phyloP scores from a whole-genome alignment of 352 stramenopile genomes.

The Pythium aquatile region DNA sequence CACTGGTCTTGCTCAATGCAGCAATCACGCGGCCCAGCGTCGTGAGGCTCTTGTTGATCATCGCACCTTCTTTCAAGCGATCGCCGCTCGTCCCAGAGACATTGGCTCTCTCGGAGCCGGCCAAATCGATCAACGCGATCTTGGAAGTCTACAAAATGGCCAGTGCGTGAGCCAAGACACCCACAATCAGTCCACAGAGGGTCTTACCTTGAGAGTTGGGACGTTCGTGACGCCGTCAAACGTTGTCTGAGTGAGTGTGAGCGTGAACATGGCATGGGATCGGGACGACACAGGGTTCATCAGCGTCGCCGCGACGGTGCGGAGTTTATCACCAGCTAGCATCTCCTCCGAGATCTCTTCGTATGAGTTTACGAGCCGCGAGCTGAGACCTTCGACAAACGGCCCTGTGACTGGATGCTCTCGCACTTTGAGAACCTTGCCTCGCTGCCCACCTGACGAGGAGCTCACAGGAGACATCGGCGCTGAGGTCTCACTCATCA shows the following conservation, averaged over 20 bases:
- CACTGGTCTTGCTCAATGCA: constrained; percentile 63
- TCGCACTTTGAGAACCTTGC: constrained; percentile 59
- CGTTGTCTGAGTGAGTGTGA: constrained; percentile 87
- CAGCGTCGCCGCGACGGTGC: constrained; percentile 92
- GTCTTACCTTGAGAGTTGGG: constrained; percentile 59
- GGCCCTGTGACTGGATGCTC: constrained; percentile 82
- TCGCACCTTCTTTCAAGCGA: constrained; percentile 88
- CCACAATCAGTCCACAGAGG: not conserved
- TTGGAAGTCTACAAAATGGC: constrained; percentile 58
- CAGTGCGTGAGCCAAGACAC: not conserved
- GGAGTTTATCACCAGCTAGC: constrained; percentile 91
- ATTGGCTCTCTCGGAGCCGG: constrained; percentile 78
- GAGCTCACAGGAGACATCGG: constrained; percentile 10
- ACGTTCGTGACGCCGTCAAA: constrained; percentile 60
- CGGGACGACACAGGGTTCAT: constrained; percentile 97
- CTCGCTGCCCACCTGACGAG: not conserved
- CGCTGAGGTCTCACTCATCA: not conserved
- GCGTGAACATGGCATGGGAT: constrained; percentile 97
- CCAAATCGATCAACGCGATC: constrained; percentile 85
- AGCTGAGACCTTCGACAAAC: constrained; percentile 81
- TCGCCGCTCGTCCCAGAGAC: constrained; percentile 82
- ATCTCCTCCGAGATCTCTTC: constrained; percentile 79
- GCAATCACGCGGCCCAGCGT: constrained; percentile 89
- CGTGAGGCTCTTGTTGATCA: constrained; percentile 92
- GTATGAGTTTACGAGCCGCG: constrained; percentile 68